A percentile compares a stretch with the other conserved stretches of the same genome.
Evolutionary conservation across 2,329 filamentous ascomycete species (phyloP).

Genomic region (Colletotrichum brevisporum): DNA sequence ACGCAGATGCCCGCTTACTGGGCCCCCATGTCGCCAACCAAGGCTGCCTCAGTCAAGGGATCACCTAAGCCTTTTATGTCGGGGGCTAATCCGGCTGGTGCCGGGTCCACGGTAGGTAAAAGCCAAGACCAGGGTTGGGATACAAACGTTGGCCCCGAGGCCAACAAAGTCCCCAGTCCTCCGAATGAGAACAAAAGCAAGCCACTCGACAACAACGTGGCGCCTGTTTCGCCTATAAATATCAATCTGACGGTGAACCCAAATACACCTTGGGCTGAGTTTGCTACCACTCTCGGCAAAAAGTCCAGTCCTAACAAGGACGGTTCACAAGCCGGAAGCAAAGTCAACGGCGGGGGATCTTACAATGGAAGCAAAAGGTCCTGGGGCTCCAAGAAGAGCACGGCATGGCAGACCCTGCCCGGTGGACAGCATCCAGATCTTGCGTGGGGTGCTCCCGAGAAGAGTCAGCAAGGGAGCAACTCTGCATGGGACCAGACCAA

Average conservation of each 20-base stretch:
- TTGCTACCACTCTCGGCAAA: conserved; percentile 25
- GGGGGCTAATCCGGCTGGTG: conserved; percentile 17
- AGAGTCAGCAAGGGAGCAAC: conserved; percentile 13
- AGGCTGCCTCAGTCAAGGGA: conserved; percentile 4
- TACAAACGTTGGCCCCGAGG: conserved; percentile 32
- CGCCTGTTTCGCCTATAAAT: conserved; percentile 34
- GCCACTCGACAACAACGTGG: conserved; percentile 12
- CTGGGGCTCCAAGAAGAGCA: conserved; percentile 37
- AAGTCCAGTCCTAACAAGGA: conserved; percentile 26
- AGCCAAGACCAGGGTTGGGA: conserved; percentile 43
- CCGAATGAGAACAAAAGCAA: conserved; percentile 6
- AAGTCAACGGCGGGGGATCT: conserved; percentile 21
- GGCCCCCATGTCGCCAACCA: conserved; percentile 18
- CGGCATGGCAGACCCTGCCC: conserved; percentile 20
- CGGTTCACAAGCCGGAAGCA: conserved; percentile 18
- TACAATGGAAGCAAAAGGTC: conserved; percentile 37
- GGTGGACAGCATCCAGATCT: conserved; percentile 38
- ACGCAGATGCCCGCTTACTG: conserved; percentile 27
- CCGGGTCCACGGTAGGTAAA: conserved; percentile 18
- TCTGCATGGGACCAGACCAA: conserved; percentile 11
- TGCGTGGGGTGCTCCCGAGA: conserved; percentile 10
- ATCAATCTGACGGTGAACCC: conserved; percentile 37
- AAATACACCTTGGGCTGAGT: conserved; percentile 37
- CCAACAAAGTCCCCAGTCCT: conserved; percentile 16
- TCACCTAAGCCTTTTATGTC: conserved; percentile 32